Conservation (phyloP, 164 flowering plant genomes). For the Cinnamomum chago region DNA sequence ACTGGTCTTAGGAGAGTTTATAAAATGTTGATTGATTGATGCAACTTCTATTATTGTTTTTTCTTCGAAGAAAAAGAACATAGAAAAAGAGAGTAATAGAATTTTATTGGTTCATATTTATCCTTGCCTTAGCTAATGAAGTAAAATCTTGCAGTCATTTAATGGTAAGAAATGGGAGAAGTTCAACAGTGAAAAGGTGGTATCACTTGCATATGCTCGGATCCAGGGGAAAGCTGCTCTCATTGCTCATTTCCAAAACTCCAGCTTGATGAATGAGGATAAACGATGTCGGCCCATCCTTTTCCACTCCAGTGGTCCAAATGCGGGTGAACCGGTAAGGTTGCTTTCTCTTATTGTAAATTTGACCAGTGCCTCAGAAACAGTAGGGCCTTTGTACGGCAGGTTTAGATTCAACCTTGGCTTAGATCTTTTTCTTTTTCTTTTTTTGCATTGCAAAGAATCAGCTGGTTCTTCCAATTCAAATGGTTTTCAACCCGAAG, state of each 20-base stretch:
- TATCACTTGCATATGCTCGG: constrained; percentile 82
- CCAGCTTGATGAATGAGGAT: constrained; percentile 95
- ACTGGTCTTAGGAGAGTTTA: background rate
- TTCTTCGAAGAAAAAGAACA: background rate
- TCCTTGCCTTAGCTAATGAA: background rate
- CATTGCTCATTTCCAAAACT: constrained; percentile 86
- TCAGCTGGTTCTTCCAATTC: background rate
- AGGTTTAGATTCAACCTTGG: background rate
- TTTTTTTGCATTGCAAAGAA: background rate
- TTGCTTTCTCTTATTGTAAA: background rate
- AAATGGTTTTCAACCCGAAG: background rate
- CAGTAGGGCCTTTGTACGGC: background rate
- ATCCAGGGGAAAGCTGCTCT: constrained; percentile 87
- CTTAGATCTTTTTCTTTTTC: background rate
- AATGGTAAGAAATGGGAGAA: constrained; percentile 93
- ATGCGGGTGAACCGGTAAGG: constrained; percentile 83
- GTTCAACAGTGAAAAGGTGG: constrained; percentile 91
- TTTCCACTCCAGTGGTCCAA: constrained; percentile 81
- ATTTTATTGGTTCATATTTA: no score
- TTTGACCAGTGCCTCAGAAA: background rate
- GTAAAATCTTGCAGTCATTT: constrained; percentile 46
- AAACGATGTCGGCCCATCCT: constrained; percentile 91
- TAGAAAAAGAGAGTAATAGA: background rate
- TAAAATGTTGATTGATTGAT: background rate
- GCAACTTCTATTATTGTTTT: background rate